Base-by-base conservation (phyloP, 208 protist species). In the Leishmania gerbilli region DNA sequence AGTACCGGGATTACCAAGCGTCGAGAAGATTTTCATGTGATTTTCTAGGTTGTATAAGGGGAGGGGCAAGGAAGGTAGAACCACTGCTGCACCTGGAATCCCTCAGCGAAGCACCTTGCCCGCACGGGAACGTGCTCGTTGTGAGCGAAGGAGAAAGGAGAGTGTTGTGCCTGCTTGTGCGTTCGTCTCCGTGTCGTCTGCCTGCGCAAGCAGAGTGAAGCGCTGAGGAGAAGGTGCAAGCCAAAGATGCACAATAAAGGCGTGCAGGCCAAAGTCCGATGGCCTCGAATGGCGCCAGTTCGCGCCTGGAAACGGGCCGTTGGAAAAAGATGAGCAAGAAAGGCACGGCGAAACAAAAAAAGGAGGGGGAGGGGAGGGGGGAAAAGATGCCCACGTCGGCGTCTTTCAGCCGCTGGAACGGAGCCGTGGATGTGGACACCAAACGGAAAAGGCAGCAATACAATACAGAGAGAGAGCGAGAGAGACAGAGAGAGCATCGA, bases 11-110 rank as follows among this genome's bases (percentile, higher is more conserved):
- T 8, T 64, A 53, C 45, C 60, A 7, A 60, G 2, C 6, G 51
- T 34, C 11, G 60, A 51, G 31, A 83, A 79, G n/a, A 77, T 40
- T 56, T 69, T 81, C 51, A 51, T 72, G 68, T 31, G 42, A 53
- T 53, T 47, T 17, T n/a, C 2, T 31, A n/a, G 21, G 42, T 27
- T 7, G 3, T 72, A n/a, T 53, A 9, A n/a, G 11, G 68, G 68
- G 15, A 31, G 11, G 24, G 7, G 42, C 9, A 7, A 5, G 68
- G 37, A 71, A n/a, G 37, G 65, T 71, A 8, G 9, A 8, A 13
- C 17, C 34, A 45, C 34, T 71, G 37, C 15, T 45, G 34, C 37
- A 8, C 9, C 65, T 2, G 37, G 65, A 21, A 42, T 71, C 65
- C 15, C 37, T 27, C 24, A n/a, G 17, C n/a, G 37, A 71, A 45